Conservation (phyloP, 176 grass and related monocot species). For the Carex littledalei region DNA sequence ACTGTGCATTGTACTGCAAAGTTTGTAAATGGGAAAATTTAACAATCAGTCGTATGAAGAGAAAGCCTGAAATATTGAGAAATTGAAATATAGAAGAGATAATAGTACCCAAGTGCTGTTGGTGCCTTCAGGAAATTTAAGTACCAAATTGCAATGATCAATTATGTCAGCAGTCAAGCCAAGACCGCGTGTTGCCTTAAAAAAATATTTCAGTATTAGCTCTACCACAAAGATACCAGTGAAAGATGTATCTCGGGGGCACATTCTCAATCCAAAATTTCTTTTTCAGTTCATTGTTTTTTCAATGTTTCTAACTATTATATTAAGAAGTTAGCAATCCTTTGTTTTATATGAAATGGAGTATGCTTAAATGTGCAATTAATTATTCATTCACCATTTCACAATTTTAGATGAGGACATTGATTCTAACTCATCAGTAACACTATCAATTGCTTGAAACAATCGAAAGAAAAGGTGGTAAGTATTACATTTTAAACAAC, state of each 20-base stretch:
- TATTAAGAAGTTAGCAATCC: background rate
- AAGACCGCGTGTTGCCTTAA: constrained; percentile 83
- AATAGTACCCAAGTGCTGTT: constrained; percentile 80
- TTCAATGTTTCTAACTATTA: background rate
- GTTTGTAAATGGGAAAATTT: constrained; percentile 10
- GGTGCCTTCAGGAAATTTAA: constrained; percentile 75
- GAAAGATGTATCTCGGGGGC: background rate
- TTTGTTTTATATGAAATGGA: background rate
- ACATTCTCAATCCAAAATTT: background rate
- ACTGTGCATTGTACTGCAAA: constrained; percentile 81
- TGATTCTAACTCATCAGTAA: background rate
- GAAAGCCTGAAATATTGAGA: background rate
- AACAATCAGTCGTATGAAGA: background rate
- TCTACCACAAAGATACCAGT: background rate
- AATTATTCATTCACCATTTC: background rate
- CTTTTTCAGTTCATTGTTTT: background rate
- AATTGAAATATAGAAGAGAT: constrained; percentile 18
- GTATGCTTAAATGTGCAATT: background rate
- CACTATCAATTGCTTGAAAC: background rate
- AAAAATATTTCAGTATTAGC: constrained; percentile 7
- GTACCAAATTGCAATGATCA: constrained; percentile 78
- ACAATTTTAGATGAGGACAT: background rate
- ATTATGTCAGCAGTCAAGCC: constrained; percentile 68
- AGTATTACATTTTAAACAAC: background rate
- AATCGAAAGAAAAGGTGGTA: background rate